Base-by-base conservation (phyloP, 371 early-diverging fungal genomes). In the Actinomortierella ambigua region DNA sequence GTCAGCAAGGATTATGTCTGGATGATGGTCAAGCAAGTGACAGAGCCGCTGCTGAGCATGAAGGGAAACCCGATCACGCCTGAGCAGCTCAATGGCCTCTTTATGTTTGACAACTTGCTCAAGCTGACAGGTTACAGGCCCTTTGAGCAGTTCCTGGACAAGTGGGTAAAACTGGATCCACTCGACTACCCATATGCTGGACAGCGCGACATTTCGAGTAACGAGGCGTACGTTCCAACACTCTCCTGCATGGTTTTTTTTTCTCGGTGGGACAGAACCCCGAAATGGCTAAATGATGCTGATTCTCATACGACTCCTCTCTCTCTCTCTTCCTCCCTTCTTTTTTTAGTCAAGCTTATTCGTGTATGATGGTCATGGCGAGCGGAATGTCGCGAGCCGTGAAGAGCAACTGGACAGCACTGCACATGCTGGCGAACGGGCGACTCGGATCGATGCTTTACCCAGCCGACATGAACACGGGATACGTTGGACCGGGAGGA, bases 291-390 rank as follows among this genome's bases (percentile, higher is more conserved):
- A 4, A 41, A 3, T 26, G 20, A 26, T 6, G 7, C 20, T 29
- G 0, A 29, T 22, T 23, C 9, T 6, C 41, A 9, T 11, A n/a
- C 34, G 13, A 29, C 29, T 48, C 49, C 24, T 24, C 29, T 29
- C 22, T 56, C 47, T 42, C 17, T 26, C 5, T 48, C 22, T 18
- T 49, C 43, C 27, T 28, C 1, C 23, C 17, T 26, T 18, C 20
- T 44, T 29, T 27, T 49, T 47, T 42, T 52, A 69, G 69, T 22
- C 73, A 66, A 56, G 73, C 73, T 2, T 73, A 65, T 29, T 68
- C 85, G 24, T 85, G 85, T 56, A 84, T 86, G 85, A 84, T 83
- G 84, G 69, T 79, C 8, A 82, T 86, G 82, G 86, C 85, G 8
- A 54, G 75, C 44, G 85, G 81, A 0, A 68, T 86, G 18, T 65